Base-by-base conservation (phyloP, 78 protist genomes). In the Chrysochromulina parva region DNA sequence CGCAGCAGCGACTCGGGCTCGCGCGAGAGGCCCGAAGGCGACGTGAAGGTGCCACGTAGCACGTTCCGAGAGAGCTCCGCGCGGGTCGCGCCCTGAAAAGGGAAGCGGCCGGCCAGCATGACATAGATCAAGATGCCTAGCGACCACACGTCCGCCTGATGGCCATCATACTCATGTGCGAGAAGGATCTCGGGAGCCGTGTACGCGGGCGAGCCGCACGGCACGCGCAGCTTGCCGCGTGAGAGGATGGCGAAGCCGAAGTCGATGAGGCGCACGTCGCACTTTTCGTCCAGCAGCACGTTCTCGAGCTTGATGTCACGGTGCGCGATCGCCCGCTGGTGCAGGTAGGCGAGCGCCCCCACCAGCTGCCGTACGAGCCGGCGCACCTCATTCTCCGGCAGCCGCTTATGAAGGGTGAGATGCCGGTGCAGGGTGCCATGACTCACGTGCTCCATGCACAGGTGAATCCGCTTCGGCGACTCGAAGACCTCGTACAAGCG, bases 121-220 rank as follows among this genome's bases (percentile, higher is more conserved):
- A 74, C 82, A 55, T 48, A 74, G 82, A 48, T 11, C 22, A 74
- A 55, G 38, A 74, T 17, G 59, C 82, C 82, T 9, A 3, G 2
- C 22, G 38, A 19, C 82, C 82, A 74, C 28, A 74, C 82, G 82
- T 74, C 82, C 0, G 82, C 82, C 20, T 11, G 82, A 6, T 9
- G 5, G 38, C 59, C 59, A 58, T 53, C 50, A 82, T 92, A 92
- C 55, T 59, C 53, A 47, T 20, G 60, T 14, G 88, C 57, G 16
- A 50, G 86, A 16, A 92, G 53, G 28, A 94, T 90, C 73, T 94
- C 96, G 1, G 96, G 96, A 3, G 93, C 92, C 3, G 93, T 93
- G 88, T 94, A 94, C 66, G 81, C 60, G n/a, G 94, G 94, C 10
- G 94, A 92, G 47, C 96, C 96, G 58, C 96, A 94, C 66, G 90